Percentiles rank a stretch among this genome's conserved stretches.
Conservation (phyloP, 73 alveolate species). For the Paramecium sexaurelia region DNA sequence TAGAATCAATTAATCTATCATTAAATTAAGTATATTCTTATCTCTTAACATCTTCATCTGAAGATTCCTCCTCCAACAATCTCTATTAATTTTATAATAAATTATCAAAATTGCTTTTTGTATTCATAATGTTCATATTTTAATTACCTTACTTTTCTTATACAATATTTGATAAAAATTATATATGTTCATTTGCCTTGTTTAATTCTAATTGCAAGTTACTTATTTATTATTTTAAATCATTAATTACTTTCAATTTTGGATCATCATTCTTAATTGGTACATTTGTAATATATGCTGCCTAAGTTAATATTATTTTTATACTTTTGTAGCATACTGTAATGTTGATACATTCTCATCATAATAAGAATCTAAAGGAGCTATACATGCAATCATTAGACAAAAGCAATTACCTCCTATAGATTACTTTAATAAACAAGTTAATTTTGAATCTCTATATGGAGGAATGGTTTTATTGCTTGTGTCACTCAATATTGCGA, state of each 20-base stretch:
- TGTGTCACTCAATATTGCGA: conserved; percentile 90
- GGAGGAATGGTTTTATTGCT: conserved; percentile 85
- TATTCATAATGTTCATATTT: neutral
- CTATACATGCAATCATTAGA: conserved; percentile 96
- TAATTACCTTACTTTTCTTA: conserved; percentile 2
- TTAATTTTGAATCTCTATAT: conserved; percentile 96
- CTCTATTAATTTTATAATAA: neutral
- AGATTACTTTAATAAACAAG: conserved; percentile 90
- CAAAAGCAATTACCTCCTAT: conserved; percentile 96
- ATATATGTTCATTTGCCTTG: conserved; percentile 63
- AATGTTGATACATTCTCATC: conserved; percentile 96
- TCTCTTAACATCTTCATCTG: conserved; percentile 8
- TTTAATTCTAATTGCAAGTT: conserved; percentile 17
- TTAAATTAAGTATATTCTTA: conserved; percentile 32
- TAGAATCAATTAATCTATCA: conserved; percentile 69
- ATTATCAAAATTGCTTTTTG: neutral
- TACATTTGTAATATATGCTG: conserved; percentile 91
- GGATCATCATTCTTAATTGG: conserved; percentile 94
- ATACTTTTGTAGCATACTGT: conserved; percentile 89
- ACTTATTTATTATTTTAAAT: conserved; percentile 62
- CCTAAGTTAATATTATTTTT: conserved; percentile 57
- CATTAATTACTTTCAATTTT: conserved; percentile 75
- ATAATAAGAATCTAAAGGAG: conserved; percentile 85
- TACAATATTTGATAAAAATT: conserved; percentile 37
- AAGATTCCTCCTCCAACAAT: neutral